A percentile compares a stretch with the other conserved stretches of the same genome.
Evolutionary conservation across 148 eudicot species (phyloP).

Genomic region (Pharnaceum exiguum): DNA sequence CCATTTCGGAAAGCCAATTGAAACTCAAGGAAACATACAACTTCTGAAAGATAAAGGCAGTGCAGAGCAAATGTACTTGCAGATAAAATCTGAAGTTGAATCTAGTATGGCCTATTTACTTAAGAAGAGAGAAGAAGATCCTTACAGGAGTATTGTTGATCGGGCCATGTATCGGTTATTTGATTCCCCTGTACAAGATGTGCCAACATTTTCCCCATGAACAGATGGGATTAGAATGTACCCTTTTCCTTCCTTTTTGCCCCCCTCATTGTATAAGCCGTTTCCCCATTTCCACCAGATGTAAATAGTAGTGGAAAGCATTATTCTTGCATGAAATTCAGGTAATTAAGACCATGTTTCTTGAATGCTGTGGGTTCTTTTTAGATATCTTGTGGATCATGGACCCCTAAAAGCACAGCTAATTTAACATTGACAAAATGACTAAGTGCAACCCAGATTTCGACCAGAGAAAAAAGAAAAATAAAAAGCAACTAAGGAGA

Average conservation of each 20-base stretch:
- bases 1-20: slow-evolving; percentile 82
- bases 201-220: slow-evolving; percentile 65
- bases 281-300: neutral
- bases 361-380: no score
- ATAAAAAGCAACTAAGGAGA: no score
- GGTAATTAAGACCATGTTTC: no score
- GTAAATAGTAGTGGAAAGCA: neutral
- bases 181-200: slow-evolving; percentile 26
- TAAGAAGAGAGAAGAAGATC: slow-evolving; percentile 65
- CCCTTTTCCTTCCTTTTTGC: slow-evolving; percentile 1
- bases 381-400: no score
- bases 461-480: no score
- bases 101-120: slow-evolving; percentile 52
- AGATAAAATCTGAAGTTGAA: slow-evolving; percentile 65
- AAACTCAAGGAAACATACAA: slow-evolving; percentile 55
- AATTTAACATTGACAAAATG: no score
- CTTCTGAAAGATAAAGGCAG: slow-evolving; percentile 44
- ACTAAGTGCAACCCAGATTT: no score
- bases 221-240: slow-evolving; percentile 12
- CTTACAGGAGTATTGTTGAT: slow-evolving; percentile 50
- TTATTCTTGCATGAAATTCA: no score
- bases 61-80: slow-evolving; percentile 44
- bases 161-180: slow-evolving; percentile 47
- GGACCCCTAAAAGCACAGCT: no score
- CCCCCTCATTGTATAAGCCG: neutral